Evolutionary conservation across 306 rosid genomes (phyloP), one percentile per base, ranked within the genome.

Genomic region (Alnus rubra): DNA sequence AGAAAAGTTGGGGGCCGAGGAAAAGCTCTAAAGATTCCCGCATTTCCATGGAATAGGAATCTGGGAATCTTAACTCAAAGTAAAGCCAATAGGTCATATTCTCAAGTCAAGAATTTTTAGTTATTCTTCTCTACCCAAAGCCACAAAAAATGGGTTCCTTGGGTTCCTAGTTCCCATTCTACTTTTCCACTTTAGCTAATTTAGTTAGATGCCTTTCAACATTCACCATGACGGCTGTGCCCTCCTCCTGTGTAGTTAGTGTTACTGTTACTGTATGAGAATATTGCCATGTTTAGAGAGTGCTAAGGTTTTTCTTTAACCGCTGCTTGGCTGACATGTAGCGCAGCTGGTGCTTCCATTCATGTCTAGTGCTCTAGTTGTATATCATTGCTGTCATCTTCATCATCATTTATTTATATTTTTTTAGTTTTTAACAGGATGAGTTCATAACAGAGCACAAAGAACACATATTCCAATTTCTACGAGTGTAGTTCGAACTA

Each of bases 141-240:
- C 93, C 98, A 94, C 97, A 82, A 90, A 92, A 92, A 89, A 92
- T 90, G 97, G 98, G 92, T 94, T 89, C 98, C 71, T 80, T 90
- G 97, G 98, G 92, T 94, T 89, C 98, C 71, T 80, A 82, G 85
- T 87, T 86, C 94, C 90, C 91, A 88, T 88, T 84, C 86, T 85
- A 54, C 88, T 67, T 79, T 85, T 77, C 69, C 47, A 75, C 71
- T 73, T 82, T 84, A 37, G 83, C 87, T 83, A 83, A 70, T 78
- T 84, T 68, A 83, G 84, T 83, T 71, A 85, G 88, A 89, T 92
- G 87, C 93, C 83, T 81, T 87, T 84, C 55, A 79, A 60, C 64
- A 74, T 77, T 76, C 64, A 74, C 74, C 69, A 68, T 76, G 74
- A 83, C 71, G 77, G 82, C 59, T 69, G 81, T 71, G 65, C 76